Conservation (phyloP, 441 rosid species). For the Flueggea neowawraea region DNA sequence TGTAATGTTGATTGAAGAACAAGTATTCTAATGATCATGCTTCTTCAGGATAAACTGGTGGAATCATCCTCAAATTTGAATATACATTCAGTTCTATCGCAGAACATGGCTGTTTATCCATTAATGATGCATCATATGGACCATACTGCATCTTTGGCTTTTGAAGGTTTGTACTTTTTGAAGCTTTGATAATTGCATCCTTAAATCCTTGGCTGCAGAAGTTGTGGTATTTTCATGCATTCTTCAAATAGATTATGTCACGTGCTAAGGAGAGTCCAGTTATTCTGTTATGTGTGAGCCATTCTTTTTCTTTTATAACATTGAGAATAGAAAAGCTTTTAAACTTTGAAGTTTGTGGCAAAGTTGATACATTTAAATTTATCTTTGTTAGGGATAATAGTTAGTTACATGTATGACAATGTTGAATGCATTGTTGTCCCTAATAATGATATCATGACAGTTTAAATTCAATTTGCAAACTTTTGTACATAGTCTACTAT, state of each 20-base stretch:
- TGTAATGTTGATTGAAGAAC: conserved; percentile 39
- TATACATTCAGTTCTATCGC: conserved; percentile 42
- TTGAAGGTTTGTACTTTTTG: conserved; percentile 49
- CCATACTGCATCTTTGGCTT: conserved; percentile 37
- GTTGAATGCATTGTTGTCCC: too few relatives aligned
- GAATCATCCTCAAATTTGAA: conserved; percentile 57
- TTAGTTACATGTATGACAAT: too few relatives aligned
- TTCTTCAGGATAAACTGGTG: conserved; percentile 80
- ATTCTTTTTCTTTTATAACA: too few relatives aligned
- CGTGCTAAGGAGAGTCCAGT: neutral
- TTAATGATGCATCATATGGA: conserved; percentile 36
- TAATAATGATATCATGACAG: too few relatives aligned
- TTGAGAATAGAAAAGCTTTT: too few relatives aligned
- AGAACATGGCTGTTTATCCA: conserved; percentile 57
- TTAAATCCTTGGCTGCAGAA: neutral
- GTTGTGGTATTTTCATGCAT: neutral
- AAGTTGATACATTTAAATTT: too few relatives aligned
- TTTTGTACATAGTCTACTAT: too few relatives aligned
- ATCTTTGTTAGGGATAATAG: too few relatives aligned
- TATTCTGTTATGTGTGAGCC: too few relatives aligned
- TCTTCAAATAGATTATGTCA: neutral
- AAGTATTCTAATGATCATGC: conserved; percentile 44
- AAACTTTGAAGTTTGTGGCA: too few relatives aligned
- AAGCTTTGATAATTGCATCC: neutral
- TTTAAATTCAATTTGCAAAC: too few relatives aligned